Base-by-base conservation (phyloP, 805 yeast genomes). In the Candida multigemmis region DNA sequence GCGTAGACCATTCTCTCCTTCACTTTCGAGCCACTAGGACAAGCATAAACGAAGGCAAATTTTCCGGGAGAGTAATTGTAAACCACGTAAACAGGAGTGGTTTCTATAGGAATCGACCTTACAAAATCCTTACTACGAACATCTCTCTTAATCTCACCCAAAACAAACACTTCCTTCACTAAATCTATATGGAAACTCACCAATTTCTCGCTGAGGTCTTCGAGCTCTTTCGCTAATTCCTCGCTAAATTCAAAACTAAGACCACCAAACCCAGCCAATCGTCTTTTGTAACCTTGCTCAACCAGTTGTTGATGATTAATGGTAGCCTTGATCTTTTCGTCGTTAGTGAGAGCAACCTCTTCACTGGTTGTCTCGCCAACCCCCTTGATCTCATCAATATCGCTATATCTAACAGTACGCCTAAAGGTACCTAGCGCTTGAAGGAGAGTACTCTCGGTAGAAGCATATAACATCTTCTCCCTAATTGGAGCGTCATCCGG, bases 1-100 rank as follows among this genome's bases (percentile, higher is more conserved):
- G 98, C 97, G 45, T 86, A 85, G 26, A 86, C 50, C 96, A 89
- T 89, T 42, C 97, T 70, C 27, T 86, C 91, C 50, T 78, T 81
- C 21, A 91, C 91, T 53, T 76, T 77, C 22, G 95, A 78, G 1
- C 87, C 86, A 0, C 93, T 74, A 3, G 98, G 97, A 51, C 96
- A 87, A 6, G 89, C 68, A 48, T 84, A 84, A 17, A 87, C 71
- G 49, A 89, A 86, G 18, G 71, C 71, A 20, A 43, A 40, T 23
- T 60, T 50, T 2, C 47, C 53, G 6, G 37, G 39, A 2, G 55
- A 53, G 34, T 59, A 59, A 25, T 59, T 65, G 45, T 68, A 68
- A 14, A 82, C 37, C 16, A 72, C 71, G 48, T 74, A 86, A 19
- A 42, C 43, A 56, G 83, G 53, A 3, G 36, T 16, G 1, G 53